phyloP scores from a whole-genome alignment of 192 early-diverging fungal species.

The Coemansia sp. region DNA sequence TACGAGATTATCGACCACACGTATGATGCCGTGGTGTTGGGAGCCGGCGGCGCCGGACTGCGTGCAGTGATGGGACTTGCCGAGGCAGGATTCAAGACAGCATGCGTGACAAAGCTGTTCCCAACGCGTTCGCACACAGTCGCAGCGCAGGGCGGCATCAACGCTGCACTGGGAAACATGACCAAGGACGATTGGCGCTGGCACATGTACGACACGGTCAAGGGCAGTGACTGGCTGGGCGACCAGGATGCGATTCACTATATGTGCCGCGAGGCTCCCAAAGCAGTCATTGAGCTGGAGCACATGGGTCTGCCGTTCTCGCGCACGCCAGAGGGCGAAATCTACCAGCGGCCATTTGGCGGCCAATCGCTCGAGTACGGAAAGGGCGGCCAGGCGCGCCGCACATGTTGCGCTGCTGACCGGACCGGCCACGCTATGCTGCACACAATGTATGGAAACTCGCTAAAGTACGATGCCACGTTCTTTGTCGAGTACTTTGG shows the following conservation, averaged over 20 bases:
- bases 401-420: constrained; percentile 97
- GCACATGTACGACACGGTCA: constrained; percentile 99
- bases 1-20: constrained; percentile 98
- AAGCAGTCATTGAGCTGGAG: constrained; percentile 95
- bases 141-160: constrained; percentile 98
- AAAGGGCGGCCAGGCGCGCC: constrained; percentile 97
- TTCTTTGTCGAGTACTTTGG: constrained; percentile 99
- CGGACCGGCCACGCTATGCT: constrained; percentile 97
- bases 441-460: constrained; percentile 97
- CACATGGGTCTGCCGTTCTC: constrained; percentile 99
- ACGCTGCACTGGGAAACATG: constrained; percentile 99
- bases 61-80: constrained; percentile 97
- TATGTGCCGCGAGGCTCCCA: constrained; percentile 98
- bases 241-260: constrained; percentile 99
- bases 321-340: constrained; percentile 94
- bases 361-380: constrained; percentile 95
- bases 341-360: constrained; percentile 99
- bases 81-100: constrained; percentile 91
- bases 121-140: constrained; percentile 98
- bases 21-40: constrained; percentile 98
- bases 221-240: constrained; percentile 98
- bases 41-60: constrained; percentile 97
- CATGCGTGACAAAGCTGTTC: constrained; percentile 98
- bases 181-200: constrained; percentile 99
- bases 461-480: constrained; percentile 91